Percentiles rank a stretch among this genome's conserved stretches.
These are phyloP conservation scores for Diaporthe sp. DNA, from an alignment of 2,329 filamentous ascomycete genomes.

Conservation along the genomic window DNA sequence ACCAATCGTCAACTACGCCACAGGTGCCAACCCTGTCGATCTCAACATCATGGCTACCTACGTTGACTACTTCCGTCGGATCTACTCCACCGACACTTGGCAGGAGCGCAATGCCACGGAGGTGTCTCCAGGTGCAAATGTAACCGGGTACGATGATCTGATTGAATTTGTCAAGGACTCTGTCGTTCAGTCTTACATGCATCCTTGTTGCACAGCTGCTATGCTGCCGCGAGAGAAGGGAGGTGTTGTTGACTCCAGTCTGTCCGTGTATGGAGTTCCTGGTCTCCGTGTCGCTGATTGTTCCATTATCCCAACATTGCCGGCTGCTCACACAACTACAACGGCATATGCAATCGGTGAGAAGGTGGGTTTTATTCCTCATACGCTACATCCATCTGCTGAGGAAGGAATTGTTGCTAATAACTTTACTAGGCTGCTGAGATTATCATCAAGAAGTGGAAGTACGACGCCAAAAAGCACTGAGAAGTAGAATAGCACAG, in stretches of 20 bases:
- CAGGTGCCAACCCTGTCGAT: background rate
- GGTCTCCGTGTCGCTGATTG: slow-evolving; percentile 21
- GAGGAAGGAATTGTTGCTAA: background rate
- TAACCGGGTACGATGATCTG: background rate
- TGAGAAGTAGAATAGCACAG: background rate
- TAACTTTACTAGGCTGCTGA: background rate
- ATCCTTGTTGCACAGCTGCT: slow-evolving; percentile 22
- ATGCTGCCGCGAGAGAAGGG: slow-evolving; percentile 28
- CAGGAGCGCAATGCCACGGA: background rate
- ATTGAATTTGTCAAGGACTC: slow-evolving; percentile 7
- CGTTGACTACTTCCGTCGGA: slow-evolving; percentile 2
- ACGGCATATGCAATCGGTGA: slow-evolving; percentile 20
- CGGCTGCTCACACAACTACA: slow-evolving; percentile 13
- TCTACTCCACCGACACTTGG: slow-evolving; percentile 4
- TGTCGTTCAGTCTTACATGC: background rate
- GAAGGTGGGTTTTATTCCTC: background rate
- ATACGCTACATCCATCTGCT: background rate
- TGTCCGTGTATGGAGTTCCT: slow-evolving; percentile 2
- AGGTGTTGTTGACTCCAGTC: slow-evolving; percentile 24
- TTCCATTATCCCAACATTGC: slow-evolving; percentile 6
- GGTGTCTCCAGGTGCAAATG: background rate
- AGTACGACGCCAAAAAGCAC: background rate
- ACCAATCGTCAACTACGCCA: slow-evolving; percentile 14
- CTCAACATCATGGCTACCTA: slow-evolving; percentile 18
- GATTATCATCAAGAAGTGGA: background rate